Percentiles rank a stretch among this genome's conserved stretches.
These are phyloP conservation scores for Allium sativum DNA, from an alignment of 106 monocot genomes.

Conservation along the genomic window DNA sequence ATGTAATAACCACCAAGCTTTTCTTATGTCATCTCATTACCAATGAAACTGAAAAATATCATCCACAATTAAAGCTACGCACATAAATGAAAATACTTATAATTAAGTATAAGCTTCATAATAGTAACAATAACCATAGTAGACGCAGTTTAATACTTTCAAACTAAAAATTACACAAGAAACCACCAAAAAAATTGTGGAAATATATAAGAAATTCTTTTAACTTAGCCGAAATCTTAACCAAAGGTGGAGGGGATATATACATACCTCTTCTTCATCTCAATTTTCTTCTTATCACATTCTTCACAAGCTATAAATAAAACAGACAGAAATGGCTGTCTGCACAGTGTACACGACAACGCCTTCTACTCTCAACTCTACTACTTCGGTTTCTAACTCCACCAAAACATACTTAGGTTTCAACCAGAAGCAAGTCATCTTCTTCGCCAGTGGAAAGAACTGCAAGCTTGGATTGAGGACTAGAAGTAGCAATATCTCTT, in stretches of 20 bases:
- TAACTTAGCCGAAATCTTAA: conserved; percentile 1
- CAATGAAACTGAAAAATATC: background rate
- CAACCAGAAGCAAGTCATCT: conserved; percentile 34
- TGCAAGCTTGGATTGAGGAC: background rate
- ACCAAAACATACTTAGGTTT: conserved; percentile 31
- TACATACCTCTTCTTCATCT: background rate
- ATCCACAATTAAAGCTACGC: background rate
- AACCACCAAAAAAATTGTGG: conserved; percentile 3
- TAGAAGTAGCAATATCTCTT: conserved; percentile 8
- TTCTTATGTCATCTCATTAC: conserved; percentile 3
- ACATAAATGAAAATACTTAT: no score
- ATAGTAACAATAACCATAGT: background rate
- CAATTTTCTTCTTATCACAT: background rate
- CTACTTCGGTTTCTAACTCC: conserved; percentile 22
- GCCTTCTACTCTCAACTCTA: conserved; percentile 32
- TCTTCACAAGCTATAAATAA: conserved; percentile 1
- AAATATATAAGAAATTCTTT: conserved; percentile 7
- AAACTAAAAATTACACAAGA: background rate
- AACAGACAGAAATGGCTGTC: conserved; percentile 46
- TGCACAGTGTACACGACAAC: conserved; percentile 40
- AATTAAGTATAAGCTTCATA: background rate
- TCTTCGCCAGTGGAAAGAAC: conserved; percentile 10
- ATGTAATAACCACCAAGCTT: conserved; percentile 47
- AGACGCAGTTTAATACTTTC: background rate
- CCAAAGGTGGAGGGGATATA: background rate